Evolutionary conservation across 1,139 yeast genomes (phyloP).

Genomic region (Geotrichum cucujoidarum): DNA sequence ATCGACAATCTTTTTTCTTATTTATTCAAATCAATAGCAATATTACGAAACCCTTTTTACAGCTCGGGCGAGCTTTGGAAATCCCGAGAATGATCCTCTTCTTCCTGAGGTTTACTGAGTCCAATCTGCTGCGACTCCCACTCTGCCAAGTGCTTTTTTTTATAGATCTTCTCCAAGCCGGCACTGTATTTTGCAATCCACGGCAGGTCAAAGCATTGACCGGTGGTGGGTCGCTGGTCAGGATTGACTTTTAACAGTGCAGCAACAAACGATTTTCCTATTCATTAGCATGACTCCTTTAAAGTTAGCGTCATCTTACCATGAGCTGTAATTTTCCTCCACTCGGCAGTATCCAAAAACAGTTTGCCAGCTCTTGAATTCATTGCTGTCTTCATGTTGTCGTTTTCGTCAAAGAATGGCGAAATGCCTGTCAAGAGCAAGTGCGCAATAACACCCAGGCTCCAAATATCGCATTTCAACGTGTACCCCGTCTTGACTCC

Average conservation of each 20-base stretch:
- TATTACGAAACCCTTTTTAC: neutral
- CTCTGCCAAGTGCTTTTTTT: conserved; percentile 19
- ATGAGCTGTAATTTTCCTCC: conserved; percentile 39
- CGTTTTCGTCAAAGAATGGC: conserved; percentile 51
- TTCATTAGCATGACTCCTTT: neutral
- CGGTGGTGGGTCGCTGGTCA: conserved; percentile 37
- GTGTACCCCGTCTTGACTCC: conserved; percentile 43
- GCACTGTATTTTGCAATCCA: conserved; percentile 45
- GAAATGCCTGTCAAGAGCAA: conserved; percentile 50
- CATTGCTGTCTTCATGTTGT: conserved; percentile 38
- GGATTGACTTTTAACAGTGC: conserved; percentile 42
- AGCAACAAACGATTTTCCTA: conserved; percentile 41
- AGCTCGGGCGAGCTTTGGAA: conserved; percentile 6
- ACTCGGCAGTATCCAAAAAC: conserved; percentile 40
- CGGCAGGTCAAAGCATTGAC: conserved; percentile 40
- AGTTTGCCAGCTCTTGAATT: conserved; percentile 43
- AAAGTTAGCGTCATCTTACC: conserved; percentile 29
- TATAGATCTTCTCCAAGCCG: conserved; percentile 28
- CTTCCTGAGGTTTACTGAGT: neutral
- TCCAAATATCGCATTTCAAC: conserved; percentile 62
- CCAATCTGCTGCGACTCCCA: conserved; percentile 16
- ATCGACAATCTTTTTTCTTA: conserved; percentile 1
- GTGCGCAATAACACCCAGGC: conserved; percentile 55
- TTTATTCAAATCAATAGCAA: neutral
- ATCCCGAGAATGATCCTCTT: neutral